These are phyloP conservation scores for Salix suchowensis DNA, from an alignment of 345 rosid species.

Conservation along the genomic window DNA sequence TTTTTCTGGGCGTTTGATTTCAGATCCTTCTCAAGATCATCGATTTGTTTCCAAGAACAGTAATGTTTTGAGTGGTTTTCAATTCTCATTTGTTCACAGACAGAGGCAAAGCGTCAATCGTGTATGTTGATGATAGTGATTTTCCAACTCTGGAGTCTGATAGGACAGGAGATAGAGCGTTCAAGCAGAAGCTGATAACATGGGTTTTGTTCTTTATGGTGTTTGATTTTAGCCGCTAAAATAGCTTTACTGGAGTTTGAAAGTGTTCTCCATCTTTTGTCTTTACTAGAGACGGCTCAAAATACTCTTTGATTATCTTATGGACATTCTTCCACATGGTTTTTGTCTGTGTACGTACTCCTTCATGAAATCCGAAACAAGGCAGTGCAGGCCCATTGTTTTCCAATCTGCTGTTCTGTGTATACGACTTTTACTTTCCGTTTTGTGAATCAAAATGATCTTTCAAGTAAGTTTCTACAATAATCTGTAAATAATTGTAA, in stretches of 20 bases:
- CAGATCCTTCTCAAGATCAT: slow-evolving; percentile 22
- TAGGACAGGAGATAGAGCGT: background rate
- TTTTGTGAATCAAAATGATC: too few species aligned
- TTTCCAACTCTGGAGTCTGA: background rate
- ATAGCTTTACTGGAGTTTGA: background rate
- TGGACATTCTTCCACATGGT: slow-evolving; percentile 20
- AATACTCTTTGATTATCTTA: slow-evolving; percentile 11
- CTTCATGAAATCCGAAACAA: too few species aligned
- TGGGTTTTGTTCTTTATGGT: slow-evolving; percentile 5
- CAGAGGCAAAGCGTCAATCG: background rate
- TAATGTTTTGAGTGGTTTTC: slow-evolving; percentile 7
- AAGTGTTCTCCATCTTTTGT: slow-evolving; percentile 18
- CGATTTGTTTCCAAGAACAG: background rate
- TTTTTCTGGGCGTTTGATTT: background rate
- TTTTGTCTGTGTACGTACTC: background rate
- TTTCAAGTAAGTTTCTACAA: background rate
- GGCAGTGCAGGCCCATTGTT: too few species aligned
- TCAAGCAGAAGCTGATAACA: background rate
- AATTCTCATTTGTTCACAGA: background rate
- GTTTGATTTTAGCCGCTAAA: slow-evolving; percentile 21
- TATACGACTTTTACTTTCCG: too few species aligned
- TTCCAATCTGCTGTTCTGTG: too few species aligned
- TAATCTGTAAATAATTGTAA: background rate
- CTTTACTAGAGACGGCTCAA: slow-evolving; percentile 17
- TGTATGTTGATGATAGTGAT: background rate